A percentile compares a stretch with the other conserved stretches of the same genome.
These are phyloP conservation scores for Persicaria tinctoria DNA, from an alignment of 148 eudicot genomes.

Conservation along the genomic window DNA sequence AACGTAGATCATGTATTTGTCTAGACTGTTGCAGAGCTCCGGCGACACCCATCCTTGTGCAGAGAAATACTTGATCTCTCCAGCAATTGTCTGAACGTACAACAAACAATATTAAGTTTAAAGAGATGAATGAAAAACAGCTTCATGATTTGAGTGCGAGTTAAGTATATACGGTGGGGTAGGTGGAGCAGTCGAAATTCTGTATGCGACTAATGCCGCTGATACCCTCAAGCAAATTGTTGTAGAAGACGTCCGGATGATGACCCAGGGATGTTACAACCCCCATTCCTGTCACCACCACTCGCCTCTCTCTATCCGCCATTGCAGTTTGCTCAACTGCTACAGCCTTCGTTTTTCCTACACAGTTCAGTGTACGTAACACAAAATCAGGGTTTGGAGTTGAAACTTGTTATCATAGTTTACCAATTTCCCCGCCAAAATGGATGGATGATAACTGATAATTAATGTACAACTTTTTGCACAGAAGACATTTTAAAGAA, in stretches of 20 bases:
- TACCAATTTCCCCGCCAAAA: too few relatives aligned
- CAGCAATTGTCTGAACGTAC: conserved; percentile 71
- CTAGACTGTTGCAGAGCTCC: conserved; percentile 78
- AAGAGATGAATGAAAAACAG: too few relatives aligned
- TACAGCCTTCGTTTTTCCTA: conserved; percentile 63
- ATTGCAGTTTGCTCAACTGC: conserved; percentile 47
- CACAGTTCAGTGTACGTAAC: background rate
- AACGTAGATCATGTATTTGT: conserved; percentile 94
- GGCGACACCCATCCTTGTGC: conserved; percentile 88
- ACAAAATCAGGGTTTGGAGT: too few relatives aligned
- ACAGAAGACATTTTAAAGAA: too few relatives aligned
- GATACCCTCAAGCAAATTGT: conserved; percentile 87
- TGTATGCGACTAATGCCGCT: conserved; percentile 85
- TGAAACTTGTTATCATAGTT: too few relatives aligned
- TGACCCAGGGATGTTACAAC: conserved; percentile 77
- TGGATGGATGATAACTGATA: too few relatives aligned
- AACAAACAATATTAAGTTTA: background rate
- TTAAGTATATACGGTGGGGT: conserved; percentile 42
- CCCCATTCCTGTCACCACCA: conserved; percentile 95
- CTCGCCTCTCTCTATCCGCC: conserved; percentile 66
- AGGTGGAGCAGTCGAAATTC: conserved; percentile 70
- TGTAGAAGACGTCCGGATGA: conserved; percentile 68
- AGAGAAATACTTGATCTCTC: conserved; percentile 86
- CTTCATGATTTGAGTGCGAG: too few relatives aligned
- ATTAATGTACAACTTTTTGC: too few relatives aligned